Conservation (phyloP, 495 filamentous ascomycete genomes). For the Podospora conica region DNA sequence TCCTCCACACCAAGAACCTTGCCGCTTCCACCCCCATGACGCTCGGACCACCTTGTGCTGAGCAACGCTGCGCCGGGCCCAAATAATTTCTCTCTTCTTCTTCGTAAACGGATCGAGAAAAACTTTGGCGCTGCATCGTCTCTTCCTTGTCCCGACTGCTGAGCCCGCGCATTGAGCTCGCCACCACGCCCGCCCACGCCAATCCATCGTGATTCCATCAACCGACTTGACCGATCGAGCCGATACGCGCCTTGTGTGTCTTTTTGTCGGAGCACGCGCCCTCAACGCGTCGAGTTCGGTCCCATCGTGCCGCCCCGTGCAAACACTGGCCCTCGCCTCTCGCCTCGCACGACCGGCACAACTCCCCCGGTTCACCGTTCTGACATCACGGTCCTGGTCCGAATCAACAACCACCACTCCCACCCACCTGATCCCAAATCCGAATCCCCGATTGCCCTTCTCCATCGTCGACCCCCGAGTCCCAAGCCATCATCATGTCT, state of each 20-base stretch:
- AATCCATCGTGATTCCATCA: constrained; percentile 23
- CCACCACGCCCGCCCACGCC: constrained; percentile 13
- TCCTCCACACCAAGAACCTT: not conserved
- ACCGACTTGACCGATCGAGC: constrained; percentile 9
- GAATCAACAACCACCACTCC: constrained; percentile 7
- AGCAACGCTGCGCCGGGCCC: constrained; percentile 9
- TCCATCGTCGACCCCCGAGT: not conserved
- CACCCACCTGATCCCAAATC: not conserved
- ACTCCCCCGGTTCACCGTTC: constrained; percentile 5
- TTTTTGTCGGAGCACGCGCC: constrained; percentile 13
- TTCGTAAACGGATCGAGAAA: constrained; percentile 21
- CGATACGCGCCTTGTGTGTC: constrained; percentile 11
- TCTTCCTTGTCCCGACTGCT: constrained; percentile 9
- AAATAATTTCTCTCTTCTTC: constrained; percentile 29
- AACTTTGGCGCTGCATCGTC: constrained; percentile 25
- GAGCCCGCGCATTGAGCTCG: constrained; percentile 22
- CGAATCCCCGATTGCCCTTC: not conserved
- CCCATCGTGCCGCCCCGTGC: constrained; percentile 12
- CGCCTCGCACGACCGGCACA: not conserved
- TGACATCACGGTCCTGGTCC: constrained; percentile 19
- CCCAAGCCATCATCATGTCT: constrained; percentile 13
- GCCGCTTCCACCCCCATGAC: constrained; percentile 17
- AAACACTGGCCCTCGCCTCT: constrained; percentile 11
- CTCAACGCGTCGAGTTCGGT: constrained; percentile 26
- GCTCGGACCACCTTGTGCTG: constrained; percentile 29